phyloP scores from a whole-genome alignment of 257 asterid genomes.

The Nicotiana sylvestris region DNA sequence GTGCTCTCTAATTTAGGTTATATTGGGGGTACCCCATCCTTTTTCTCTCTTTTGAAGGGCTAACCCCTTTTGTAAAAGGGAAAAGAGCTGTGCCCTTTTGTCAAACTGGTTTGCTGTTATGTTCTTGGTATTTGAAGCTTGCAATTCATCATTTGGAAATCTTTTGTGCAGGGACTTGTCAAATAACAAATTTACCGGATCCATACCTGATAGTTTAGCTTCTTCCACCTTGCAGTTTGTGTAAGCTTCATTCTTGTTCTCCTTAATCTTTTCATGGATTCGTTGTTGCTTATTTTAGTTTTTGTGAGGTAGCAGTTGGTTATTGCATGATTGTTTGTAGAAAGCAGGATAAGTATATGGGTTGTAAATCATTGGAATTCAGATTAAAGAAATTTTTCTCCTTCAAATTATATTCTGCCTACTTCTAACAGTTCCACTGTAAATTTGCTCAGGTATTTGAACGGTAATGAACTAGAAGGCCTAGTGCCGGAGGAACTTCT shows the following conservation, averaged over 20 bases:
- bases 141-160: conserved; percentile 10
- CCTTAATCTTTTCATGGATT: background rate
- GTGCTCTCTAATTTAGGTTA: background rate
- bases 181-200: conserved; percentile 66
- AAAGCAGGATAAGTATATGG: background rate
- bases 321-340: background rate
- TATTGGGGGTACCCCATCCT: background rate
- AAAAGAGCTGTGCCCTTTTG: background rate
- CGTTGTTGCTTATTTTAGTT: background rate
- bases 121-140: background rate
- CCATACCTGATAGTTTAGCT: conserved; percentile 73
- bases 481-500: conserved; percentile 82
- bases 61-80: background rate
- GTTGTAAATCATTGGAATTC: background rate
- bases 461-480: conserved; percentile 70
- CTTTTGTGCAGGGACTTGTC: conserved; percentile 78
- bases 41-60: background rate
- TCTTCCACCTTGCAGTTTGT: conserved; percentile 73
- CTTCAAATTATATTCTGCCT: background rate
- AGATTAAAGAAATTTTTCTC: background rate
- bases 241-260: conserved; percentile 44
- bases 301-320: background rate
- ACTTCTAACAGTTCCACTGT: background rate
- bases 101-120: background rate
- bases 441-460: conserved; percentile 48